Percentiles rank a stretch among this genome's conserved stretches.
These are phyloP conservation scores for Hypoxylon subgilvum DNA, from an alignment of 495 filamentous ascomycete species.

Conservation along the genomic window DNA sequence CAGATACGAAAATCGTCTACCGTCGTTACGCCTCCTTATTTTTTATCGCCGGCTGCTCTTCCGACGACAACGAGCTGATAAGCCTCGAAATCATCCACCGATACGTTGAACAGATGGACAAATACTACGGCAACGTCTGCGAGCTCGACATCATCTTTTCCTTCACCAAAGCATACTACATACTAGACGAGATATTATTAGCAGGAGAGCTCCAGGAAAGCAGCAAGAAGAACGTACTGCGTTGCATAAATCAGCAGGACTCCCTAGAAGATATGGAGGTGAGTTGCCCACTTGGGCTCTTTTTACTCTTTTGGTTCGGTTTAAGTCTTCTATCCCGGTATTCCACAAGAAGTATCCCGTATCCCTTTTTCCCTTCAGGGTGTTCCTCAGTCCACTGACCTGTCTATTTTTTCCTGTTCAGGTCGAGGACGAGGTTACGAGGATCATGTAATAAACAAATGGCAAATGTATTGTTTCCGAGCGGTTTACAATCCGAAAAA, in stretches of 20 bases:
- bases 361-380: constrained; percentile 27
- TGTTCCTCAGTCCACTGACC: constrained; percentile 61
- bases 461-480: constrained; percentile 40
- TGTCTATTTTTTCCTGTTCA: constrained; percentile 58
- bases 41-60: constrained; percentile 96
- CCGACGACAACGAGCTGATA: constrained; percentile 96
- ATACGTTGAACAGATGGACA: constrained; percentile 99
- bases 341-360: constrained; percentile 1
- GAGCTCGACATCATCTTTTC: constrained; percentile 99
- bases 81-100: constrained; percentile 98
- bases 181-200: constrained; percentile 92
- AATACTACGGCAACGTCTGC: constrained; percentile 99
- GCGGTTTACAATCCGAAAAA: constrained; percentile 17
- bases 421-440: constrained; percentile 96
- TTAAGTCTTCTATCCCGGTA: background rate
- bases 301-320: constrained; percentile 3
- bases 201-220: constrained; percentile 99
- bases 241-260: constrained; percentile 93
- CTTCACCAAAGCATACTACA: constrained; percentile 99
- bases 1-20: constrained; percentile 97
- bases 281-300: constrained; percentile 50
- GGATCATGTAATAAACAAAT: constrained; percentile 80
- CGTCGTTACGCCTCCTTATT: constrained; percentile 98
- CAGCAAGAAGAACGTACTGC: constrained; percentile 96
- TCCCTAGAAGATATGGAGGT: constrained; percentile 98